A percentile compares a stretch with the other conserved stretches of the same genome.
phyloP scores from a whole-genome alignment of 176 grass and related monocot species.

The Bolboschoenus planiculmis region DNA sequence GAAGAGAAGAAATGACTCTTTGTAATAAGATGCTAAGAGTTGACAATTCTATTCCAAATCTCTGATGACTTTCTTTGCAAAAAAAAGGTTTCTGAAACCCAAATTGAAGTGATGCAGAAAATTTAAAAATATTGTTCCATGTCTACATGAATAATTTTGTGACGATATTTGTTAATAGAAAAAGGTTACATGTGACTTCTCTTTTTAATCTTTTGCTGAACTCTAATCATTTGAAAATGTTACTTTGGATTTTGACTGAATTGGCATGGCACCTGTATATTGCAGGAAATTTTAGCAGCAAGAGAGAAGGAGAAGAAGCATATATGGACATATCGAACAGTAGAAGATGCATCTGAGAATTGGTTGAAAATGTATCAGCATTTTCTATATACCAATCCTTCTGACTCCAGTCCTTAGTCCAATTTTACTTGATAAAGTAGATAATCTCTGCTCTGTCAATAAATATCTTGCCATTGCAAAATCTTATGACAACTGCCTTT shows the following conservation, averaged over 20 bases:
- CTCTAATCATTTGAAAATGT: background rate
- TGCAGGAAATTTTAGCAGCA: conserved; percentile 46
- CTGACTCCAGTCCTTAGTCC: background rate
- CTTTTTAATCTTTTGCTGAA: background rate
- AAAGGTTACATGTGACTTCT: background rate
- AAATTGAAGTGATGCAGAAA: background rate
- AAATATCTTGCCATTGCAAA: background rate
- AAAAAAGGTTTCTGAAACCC: too few species aligned
- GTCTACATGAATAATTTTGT: background rate
- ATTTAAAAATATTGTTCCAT: background rate
- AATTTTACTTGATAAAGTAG: background rate
- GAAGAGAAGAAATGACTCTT: background rate
- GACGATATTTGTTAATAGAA: background rate
- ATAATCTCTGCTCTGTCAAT: background rate
- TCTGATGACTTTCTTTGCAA: too few species aligned
- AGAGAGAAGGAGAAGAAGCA: conserved; percentile 56
- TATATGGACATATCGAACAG: conserved; percentile 75
- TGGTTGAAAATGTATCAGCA: conserved; percentile 70
- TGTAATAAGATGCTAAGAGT: too few species aligned
- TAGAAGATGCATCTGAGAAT: conserved; percentile 54
- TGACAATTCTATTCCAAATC: background rate
- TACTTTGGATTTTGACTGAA: background rate
- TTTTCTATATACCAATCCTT: background rate
- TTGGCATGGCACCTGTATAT: background rate
- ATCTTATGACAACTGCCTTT: background rate